phyloP scores from a whole-genome alignment of 2,329 filamentous ascomycete genomes.

The Penicillium expansum region DNA sequence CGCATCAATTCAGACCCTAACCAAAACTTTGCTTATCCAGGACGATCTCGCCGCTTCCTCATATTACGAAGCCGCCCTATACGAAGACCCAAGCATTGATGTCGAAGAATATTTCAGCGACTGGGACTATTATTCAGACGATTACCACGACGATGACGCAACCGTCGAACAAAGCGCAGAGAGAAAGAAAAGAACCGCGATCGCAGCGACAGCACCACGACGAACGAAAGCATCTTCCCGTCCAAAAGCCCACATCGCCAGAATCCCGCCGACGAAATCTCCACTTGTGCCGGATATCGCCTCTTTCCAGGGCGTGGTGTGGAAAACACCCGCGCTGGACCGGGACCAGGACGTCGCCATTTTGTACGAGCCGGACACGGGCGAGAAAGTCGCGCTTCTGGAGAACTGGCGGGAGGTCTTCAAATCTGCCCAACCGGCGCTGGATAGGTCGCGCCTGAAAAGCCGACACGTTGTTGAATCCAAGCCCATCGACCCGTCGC shows the following conservation, averaged over 20 bases:
- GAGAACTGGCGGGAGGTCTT: conserved; percentile 49
- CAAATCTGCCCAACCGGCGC: conserved; percentile 33
- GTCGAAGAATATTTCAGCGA: conserved; percentile 43
- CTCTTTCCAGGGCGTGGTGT: conserved; percentile 43
- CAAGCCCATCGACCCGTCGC: not conserved
- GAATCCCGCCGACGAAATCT: conserved; percentile 7
- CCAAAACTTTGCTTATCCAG: conserved; percentile 18
- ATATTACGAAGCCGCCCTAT: conserved; percentile 40
- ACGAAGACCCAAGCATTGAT: conserved; percentile 41
- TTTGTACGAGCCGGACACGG: conserved; percentile 40
- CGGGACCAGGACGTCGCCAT: conserved; percentile 22
- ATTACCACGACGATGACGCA: conserved; percentile 46
- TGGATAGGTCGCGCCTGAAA: conserved; percentile 24
- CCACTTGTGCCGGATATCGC: conserved; percentile 20
- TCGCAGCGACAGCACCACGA: conserved; percentile 15
- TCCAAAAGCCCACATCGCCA: not conserved
- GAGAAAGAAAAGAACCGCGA: conserved; percentile 10
- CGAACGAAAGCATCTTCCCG: conserved; percentile 14
- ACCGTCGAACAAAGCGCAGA: conserved; percentile 27
- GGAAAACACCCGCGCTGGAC: conserved; percentile 33
- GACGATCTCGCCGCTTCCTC: conserved; percentile 46
- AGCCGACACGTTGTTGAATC: conserved; percentile 9
- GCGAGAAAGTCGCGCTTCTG: conserved; percentile 44
- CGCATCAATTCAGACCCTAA: conserved; percentile 3
- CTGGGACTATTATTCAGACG: conserved; percentile 47